A percentile compares a stretch with the other conserved stretches of the same genome.
These are phyloP conservation scores for Pestalotiopsis sp. DNA, from an alignment of 2,329 filamentous ascomycete species.

Conservation along the genomic window DNA sequence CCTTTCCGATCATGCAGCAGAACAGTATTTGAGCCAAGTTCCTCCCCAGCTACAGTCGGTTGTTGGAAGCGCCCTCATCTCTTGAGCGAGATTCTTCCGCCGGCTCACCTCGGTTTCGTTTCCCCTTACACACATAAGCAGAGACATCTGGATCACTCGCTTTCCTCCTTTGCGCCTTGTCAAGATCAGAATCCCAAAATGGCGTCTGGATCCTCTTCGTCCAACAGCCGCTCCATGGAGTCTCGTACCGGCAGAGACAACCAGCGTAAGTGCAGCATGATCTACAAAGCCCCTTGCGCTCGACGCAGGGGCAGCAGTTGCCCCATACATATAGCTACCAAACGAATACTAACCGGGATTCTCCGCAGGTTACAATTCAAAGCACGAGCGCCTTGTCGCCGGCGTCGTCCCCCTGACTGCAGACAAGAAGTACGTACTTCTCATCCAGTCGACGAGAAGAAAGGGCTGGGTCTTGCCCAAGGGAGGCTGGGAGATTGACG, in stretches of 20 bases:
- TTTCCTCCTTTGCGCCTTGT: slow-evolving; percentile 17
- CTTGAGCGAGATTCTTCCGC: neutral
- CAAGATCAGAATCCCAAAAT: slow-evolving; percentile 23
- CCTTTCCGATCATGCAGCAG: slow-evolving; percentile 35
- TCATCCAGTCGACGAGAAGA: slow-evolving; percentile 90
- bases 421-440: slow-evolving; percentile 85
- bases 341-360: slow-evolving; percentile 36
- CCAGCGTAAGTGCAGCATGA: slow-evolving; percentile 67
- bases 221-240: slow-evolving; percentile 62
- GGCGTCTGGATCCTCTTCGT: slow-evolving; percentile 28
- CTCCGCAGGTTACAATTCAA: slow-evolving; percentile 79
- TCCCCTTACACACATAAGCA: neutral
- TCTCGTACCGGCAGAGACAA: slow-evolving; percentile 77
- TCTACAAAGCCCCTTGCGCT: slow-evolving; percentile 17
- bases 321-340: neutral
- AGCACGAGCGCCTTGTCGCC: slow-evolving; percentile 92
- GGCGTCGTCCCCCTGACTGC: slow-evolving; percentile 87
- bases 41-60: slow-evolving; percentile 33
- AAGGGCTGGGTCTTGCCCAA: slow-evolving; percentile 97
- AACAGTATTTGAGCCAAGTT: slow-evolving; percentile 33
- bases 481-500: slow-evolving; percentile 96
- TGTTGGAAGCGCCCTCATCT: slow-evolving; percentile 19
- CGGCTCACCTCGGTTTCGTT: neutral
- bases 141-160: slow-evolving; percentile 6
- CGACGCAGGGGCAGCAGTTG: neutral